These are phyloP conservation scores for Didymellaceae sp. DNA, from an alignment of 2,329 filamentous ascomycete genomes.

Conservation along the genomic window DNA sequence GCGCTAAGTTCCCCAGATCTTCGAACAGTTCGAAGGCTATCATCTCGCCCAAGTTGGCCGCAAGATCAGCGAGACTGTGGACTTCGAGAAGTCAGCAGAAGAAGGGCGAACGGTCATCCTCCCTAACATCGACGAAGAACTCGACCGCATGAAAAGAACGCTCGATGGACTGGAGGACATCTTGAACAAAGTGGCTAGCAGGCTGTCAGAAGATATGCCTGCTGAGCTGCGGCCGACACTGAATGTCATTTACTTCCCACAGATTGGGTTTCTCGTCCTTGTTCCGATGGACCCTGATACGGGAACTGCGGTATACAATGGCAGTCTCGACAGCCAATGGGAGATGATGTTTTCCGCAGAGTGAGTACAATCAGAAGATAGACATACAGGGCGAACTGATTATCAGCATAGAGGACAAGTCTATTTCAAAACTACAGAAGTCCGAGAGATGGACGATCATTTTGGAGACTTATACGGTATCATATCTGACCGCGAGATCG, in stretches of 20 bases:
- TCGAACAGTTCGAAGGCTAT: constrained; percentile 64
- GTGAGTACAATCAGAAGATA: constrained; percentile 16
- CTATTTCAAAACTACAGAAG: constrained; percentile 87
- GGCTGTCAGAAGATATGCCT: constrained; percentile 69
- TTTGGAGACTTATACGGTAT: constrained; percentile 85
- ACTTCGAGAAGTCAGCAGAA: constrained; percentile 78
- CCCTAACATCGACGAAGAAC: constrained; percentile 71
- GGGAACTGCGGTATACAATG: constrained; percentile 68
- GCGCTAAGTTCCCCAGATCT: constrained; percentile 53
- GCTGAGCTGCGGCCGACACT: constrained; percentile 60
- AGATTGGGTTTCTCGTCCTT: constrained; percentile 86
- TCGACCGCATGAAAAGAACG: constrained; percentile 78
- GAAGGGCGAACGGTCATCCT: constrained; percentile 76
- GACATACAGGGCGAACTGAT: neutral
- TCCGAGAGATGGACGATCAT: constrained; percentile 79
- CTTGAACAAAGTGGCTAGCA: constrained; percentile 69
- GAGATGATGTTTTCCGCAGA: constrained; percentile 77
- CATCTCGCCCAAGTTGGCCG: constrained; percentile 71
- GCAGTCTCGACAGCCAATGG: constrained; percentile 69
- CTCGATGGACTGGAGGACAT: constrained; percentile 81
- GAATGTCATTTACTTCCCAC: constrained; percentile 89
- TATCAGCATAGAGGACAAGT: constrained; percentile 56
- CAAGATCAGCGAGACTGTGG: constrained; percentile 72
- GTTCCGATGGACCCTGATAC: constrained; percentile 68
- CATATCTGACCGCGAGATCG: constrained; percentile 91